Evolutionary conservation across 2,329 filamentous ascomycete genomes (phyloP).

Genomic region (Botrytis tulipae): DNA sequence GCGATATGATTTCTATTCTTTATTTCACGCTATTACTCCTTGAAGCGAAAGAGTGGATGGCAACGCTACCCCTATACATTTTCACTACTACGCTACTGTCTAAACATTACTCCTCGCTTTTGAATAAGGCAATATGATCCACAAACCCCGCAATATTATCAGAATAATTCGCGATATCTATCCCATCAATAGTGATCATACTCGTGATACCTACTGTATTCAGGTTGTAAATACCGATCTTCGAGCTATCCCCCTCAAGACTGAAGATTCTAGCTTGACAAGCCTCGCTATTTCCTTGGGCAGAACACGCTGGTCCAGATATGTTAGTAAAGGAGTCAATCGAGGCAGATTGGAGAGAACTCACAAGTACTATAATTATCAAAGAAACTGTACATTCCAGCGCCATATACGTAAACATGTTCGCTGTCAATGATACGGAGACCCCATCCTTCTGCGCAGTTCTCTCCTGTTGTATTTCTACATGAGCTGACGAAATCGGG

Average conservation of each 20-base stretch:
- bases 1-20: neutral
- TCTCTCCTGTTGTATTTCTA: conserved; percentile 2
- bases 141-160: conserved; percentile 26
- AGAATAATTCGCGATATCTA: conserved; percentile 19
- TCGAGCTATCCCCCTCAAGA: conserved; percentile 23
- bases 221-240: conserved; percentile 30
- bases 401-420: conserved; percentile 9
- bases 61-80: neutral
- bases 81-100: neutral
- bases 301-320: conserved; percentile 4
- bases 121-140: conserved; percentile 16
- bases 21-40: neutral
- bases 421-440: conserved; percentile 15
- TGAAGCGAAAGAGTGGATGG: neutral
- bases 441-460: conserved; percentile 19
- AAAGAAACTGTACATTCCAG: conserved; percentile 21
- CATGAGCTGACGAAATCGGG: neutral
- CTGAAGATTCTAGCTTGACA: conserved; percentile 31
- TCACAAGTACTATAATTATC: conserved; percentile 18
- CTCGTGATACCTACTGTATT: conserved; percentile 29
- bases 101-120: neutral
- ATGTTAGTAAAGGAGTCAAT: neutral
- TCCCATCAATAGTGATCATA: conserved; percentile 29
- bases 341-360: neutral
- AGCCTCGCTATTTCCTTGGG: neutral